Base-by-base conservation (phyloP, 2,329 filamentous ascomycete genomes). In the Tolypocladium pustulatum region DNA sequence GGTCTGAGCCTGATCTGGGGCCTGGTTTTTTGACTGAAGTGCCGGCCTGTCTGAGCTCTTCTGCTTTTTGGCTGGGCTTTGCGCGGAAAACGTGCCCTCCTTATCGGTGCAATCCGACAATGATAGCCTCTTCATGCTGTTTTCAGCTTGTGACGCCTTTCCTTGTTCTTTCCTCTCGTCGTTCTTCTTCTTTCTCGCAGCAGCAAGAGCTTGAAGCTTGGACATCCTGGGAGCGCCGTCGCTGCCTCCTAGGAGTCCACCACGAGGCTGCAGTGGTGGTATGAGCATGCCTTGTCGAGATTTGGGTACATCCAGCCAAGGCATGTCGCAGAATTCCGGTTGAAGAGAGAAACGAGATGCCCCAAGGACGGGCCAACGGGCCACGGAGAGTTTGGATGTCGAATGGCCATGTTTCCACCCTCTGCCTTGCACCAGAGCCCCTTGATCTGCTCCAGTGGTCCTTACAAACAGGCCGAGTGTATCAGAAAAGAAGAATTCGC, bases 191-290 rank as follows among this genome's bases (percentile, higher is more conserved):
- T 91, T 92, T 34, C 91, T 82, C 57, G 90, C 88, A 38, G 91
- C 91, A 56, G 93, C 92, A 49, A 99, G 77, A 54, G 91, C 91
- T 66, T 96, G 93, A 53, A 99, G 78, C 68, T 99, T 99, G 6
- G 93, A 96, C 72, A 89, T 81, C 68, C 92, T 94, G 3, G 83
- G 80, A n/a, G 76, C 68, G 15, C 75, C 75, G 54, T 83, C 81
- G 2, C 84, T 81, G 38, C 94, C 95, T 36, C 94, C 95, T 2
- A 96, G 73, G 0, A 99, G 78, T 2, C 91, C 88, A 22, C 86
- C 82, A 54, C 75, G 77, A 57, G 81, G 85, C 62, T 40, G 81
- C 20, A 65, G 61, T 60, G 72, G 83, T 46, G 86, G 78, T 55
- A 89, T 73, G 41, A 92, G 81, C 20, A 87, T 79, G 20, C 88